Evolutionary conservation across 179 eudicot species (phyloP).

Genomic region (Corrigiola litoralis): DNA sequence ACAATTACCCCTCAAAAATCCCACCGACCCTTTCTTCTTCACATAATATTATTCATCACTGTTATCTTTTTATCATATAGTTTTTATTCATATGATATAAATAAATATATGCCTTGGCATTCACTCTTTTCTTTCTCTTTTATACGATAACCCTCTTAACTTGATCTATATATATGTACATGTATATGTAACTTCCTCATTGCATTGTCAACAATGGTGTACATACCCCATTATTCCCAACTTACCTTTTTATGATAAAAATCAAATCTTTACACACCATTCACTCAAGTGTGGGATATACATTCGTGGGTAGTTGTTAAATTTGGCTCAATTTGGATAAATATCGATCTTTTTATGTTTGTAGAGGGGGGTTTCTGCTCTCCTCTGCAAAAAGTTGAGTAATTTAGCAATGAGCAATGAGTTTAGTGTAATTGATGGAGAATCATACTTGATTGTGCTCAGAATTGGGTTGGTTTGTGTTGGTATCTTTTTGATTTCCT

Average conservation of each 20-base stretch:
- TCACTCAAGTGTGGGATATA: too few relatives aligned
- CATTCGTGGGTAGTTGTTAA: neutral
- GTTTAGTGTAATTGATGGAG: constrained; percentile 21
- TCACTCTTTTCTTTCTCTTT: constrained; percentile 8
- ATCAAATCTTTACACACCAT: neutral
- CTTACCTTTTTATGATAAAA: neutral
- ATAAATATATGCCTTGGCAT: neutral
- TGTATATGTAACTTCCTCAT: neutral
- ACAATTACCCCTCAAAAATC: neutral
- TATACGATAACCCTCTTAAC: constrained; percentile 5
- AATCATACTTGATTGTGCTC: constrained; percentile 21
- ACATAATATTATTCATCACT: neutral
- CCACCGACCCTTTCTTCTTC: neutral
- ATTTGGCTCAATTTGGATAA: neutral
- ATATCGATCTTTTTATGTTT: neutral
- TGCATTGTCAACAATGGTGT: neutral
- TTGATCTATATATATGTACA: neutral
- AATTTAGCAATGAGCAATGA: constrained; percentile 14
- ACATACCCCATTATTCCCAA: neutral
- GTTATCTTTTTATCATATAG: neutral
- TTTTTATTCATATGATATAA: neutral
- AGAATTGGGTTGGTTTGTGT: constrained; percentile 22
- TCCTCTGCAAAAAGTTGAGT: neutral
- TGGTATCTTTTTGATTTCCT: constrained; percentile 27
- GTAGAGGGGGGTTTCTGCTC: neutral